Percentiles rank a stretch among this genome's conserved stretches.
Conservation (phyloP, 2,329 filamentous ascomycete genomes). For the Colletotrichum sp. region DNA sequence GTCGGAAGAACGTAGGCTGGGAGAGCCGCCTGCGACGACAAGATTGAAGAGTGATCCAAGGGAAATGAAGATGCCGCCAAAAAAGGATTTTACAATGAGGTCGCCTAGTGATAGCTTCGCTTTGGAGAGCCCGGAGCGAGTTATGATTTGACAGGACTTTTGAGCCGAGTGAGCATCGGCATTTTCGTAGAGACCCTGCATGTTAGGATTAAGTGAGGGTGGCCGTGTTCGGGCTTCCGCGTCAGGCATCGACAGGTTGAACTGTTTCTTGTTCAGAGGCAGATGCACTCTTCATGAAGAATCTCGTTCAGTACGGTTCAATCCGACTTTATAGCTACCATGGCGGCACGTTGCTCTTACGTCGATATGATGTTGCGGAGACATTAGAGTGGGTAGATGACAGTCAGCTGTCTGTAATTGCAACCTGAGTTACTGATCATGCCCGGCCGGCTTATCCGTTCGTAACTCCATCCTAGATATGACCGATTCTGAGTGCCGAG, state of each 20-base stretch:
- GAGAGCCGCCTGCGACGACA: neutral
- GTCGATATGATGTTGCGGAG: neutral
- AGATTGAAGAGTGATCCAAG: neutral
- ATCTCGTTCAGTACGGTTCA: accelerated
- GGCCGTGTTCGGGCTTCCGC: neutral
- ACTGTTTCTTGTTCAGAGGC: neutral
- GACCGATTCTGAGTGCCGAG: neutral
- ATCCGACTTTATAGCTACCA: neutral
- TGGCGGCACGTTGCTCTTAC: neutral
- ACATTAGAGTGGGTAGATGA: neutral
- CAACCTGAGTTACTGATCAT: neutral
- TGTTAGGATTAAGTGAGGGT: neutral
- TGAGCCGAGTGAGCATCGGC: neutral
- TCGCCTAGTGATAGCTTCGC: neutral
- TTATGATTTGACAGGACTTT: neutral
- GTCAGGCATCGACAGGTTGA: neutral
- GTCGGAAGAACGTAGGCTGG: neutral
- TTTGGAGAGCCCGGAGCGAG: neutral
- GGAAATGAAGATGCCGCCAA: slow-evolving; percentile 6
- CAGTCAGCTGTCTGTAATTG: neutral
- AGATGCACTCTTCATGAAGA: neutral
- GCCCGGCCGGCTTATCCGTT: neutral
- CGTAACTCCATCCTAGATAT: neutral
- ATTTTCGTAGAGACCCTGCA: neutral
- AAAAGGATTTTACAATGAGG: neutral